Evolutionary conservation across 2,329 filamentous ascomycete genomes (phyloP).

Genomic region (Aspergillus luchuensis): DNA sequence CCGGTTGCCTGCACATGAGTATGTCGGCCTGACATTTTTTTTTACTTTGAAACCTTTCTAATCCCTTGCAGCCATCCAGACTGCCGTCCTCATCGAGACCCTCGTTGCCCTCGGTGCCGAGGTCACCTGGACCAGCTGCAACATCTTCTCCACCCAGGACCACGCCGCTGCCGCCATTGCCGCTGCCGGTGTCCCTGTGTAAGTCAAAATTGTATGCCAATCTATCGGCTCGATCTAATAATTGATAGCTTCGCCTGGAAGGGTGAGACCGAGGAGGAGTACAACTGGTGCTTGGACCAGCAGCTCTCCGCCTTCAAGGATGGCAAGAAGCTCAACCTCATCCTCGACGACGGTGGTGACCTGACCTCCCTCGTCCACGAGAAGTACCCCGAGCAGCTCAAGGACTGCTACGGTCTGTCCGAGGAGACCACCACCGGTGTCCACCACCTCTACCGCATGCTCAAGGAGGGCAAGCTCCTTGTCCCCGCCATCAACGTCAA

Average conservation of each 20-base stretch:
- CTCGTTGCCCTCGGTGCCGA: slow-evolving; percentile 91
- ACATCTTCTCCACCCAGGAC: slow-evolving; percentile 99
- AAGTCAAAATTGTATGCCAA: slow-evolving; percentile 38
- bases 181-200: slow-evolving; percentile 85
- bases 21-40: slow-evolving; percentile 34
- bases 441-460: slow-evolving; percentile 98
- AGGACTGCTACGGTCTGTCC: slow-evolving; percentile 96
- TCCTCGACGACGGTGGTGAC: slow-evolving; percentile 98
- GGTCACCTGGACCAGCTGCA: slow-evolving; percentile 98
- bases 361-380: slow-evolving; percentile 93
- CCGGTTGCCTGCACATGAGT: slow-evolving; percentile 98
- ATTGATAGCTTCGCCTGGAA: slow-evolving; percentile 66
- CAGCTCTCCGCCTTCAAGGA: slow-evolving; percentile 97
- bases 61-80: slow-evolving; percentile 75
- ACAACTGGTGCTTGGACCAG: slow-evolving; percentile 99
- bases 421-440: slow-evolving; percentile 99
- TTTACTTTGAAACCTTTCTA: slow-evolving; percentile 4
- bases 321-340: slow-evolving; percentile 93
- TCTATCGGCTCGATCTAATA: neutral
- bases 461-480: slow-evolving; percentile 86
- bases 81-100: slow-evolving; percentile 98
- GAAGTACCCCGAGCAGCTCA: slow-evolving; percentile 98
- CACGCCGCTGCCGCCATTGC: slow-evolving; percentile 98
- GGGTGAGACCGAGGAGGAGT: slow-evolving; percentile 99
- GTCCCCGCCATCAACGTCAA: slow-evolving; percentile 99